phyloP scores from a whole-genome alignment of 805 yeast genomes.

The Isabelozyma gotoi region DNA sequence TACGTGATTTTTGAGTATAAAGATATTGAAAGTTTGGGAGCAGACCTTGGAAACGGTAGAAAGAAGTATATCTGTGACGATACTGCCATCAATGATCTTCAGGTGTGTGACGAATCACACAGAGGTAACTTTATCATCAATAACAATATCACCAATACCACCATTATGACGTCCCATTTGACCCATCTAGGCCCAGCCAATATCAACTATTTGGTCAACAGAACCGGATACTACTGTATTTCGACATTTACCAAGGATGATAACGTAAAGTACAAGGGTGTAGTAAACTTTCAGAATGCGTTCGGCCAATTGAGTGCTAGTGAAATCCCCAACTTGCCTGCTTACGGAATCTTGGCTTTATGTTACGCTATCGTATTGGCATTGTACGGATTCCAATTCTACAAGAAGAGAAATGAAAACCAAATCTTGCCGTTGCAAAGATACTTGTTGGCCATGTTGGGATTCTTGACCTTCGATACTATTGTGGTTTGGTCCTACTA shows the following conservation, averaged over 20 bases:
- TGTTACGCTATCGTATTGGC: constrained; percentile 79
- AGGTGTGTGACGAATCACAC: constrained; percentile 52
- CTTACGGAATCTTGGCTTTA: constrained; percentile 82
- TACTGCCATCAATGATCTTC: constrained; percentile 51
- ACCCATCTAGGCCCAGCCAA: constrained; percentile 58
- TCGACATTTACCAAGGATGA: constrained; percentile 56
- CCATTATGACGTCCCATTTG: constrained; percentile 57
- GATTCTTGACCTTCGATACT: constrained; percentile 79
- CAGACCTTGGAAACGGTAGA: constrained; percentile 39
- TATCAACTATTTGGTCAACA: constrained; percentile 59
- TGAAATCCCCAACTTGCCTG: constrained; percentile 86
- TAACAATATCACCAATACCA: constrained; percentile 46
- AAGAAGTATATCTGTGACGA: constrained; percentile 71
- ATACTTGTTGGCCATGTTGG: constrained; percentile 82
- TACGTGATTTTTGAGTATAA: constrained; percentile 81
- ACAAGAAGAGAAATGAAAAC: constrained; percentile 68
- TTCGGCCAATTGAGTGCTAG: constrained; percentile 87
- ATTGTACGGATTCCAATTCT: constrained; percentile 82
- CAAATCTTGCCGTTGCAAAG: constrained; percentile 89
- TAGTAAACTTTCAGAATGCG: constrained; percentile 85
- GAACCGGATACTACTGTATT: constrained; percentile 92
- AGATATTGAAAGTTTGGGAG: constrained; percentile 72
- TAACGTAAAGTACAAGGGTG: constrained; percentile 53
- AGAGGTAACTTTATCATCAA: constrained; percentile 63
- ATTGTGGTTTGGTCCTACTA: constrained; percentile 89